Percentiles rank a stretch among this genome's conserved stretches.
These are phyloP conservation scores for Ustilago sp. DNA, from an alignment of 1,284 basidiomycete genomes.

Conservation along the genomic window DNA sequence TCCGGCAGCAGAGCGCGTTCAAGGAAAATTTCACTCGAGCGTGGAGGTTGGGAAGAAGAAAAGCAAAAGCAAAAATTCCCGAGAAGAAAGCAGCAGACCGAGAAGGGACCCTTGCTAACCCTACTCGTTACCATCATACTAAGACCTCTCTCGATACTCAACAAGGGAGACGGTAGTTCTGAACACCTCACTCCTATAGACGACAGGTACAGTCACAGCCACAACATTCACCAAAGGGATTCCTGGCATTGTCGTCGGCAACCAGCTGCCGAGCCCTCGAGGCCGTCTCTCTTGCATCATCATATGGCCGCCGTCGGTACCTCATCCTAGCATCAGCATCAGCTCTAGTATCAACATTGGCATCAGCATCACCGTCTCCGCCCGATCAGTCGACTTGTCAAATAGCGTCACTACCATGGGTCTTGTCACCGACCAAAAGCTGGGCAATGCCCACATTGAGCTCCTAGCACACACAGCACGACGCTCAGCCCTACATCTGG, in stretches of 20 bases:
- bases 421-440: neutral
- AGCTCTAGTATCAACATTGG: neutral
- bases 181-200: neutral
- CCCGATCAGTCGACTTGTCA: neutral
- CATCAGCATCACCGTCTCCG: neutral
- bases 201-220: neutral
- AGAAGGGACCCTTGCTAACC: neutral
- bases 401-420: slow-evolving; percentile 15
- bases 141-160: neutral
- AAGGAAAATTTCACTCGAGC: slow-evolving; percentile 22
- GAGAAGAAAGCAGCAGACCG: slow-evolving; percentile 22
- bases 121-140: slow-evolving; percentile 4
- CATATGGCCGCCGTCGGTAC: neutral
- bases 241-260: neutral
- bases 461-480: slow-evolving; percentile 1
- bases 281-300: neutral
- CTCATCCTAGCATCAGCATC: slow-evolving; percentile 6
- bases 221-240: neutral
- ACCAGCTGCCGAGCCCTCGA: neutral
- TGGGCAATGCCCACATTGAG: neutral
- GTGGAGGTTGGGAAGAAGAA: slow-evolving; percentile 24
- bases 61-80: slow-evolving; percentile 10
- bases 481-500: slow-evolving; percentile 35
- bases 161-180: neutral
- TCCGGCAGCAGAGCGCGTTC: slow-evolving; percentile 4